Evolutionary conservation across 2,329 filamentous ascomycete species (phyloP).

Genomic region (Arthroderma uncinatum): DNA sequence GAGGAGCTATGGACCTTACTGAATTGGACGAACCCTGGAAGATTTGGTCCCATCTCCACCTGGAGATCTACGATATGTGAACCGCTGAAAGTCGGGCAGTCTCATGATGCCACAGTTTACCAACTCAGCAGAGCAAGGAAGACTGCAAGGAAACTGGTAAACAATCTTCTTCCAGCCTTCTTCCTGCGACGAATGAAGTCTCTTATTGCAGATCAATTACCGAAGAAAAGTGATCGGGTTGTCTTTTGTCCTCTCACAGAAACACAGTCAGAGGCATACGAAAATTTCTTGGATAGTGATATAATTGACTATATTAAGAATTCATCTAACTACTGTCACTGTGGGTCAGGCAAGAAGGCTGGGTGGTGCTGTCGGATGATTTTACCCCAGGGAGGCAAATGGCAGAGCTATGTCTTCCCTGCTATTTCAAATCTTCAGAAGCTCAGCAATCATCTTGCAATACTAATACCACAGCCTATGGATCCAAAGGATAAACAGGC

Average conservation of each 20-base stretch:
- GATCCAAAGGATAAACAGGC: constrained; percentile 62
- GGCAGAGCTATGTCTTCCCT: constrained; percentile 74
- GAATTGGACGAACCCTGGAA: constrained; percentile 89
- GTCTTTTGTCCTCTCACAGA: constrained; percentile 89
- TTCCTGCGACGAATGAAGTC: constrained; percentile 90
- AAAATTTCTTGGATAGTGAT: constrained; percentile 64
- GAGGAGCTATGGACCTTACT: constrained; percentile 92
- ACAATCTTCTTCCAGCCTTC: constrained; percentile 78
- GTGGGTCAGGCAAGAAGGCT: constrained; percentile 55
- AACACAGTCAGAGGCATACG: constrained; percentile 70
- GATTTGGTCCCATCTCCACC: constrained; percentile 53
- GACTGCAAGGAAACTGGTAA: constrained; percentile 71
- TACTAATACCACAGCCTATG: constrained; percentile 59
- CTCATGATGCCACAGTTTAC: constrained; percentile 74
- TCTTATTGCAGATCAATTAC: constrained; percentile 80
- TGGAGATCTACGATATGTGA: constrained; percentile 71
- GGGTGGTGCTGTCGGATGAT: constrained; percentile 69
- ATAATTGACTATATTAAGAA: constrained; percentile 57
- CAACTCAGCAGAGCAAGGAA: constrained; percentile 71
- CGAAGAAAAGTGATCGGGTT: constrained; percentile 86
- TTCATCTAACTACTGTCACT: constrained; percentile 58
- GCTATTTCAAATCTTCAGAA: constrained; percentile 74
- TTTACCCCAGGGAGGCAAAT: constrained; percentile 52
- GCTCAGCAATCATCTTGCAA: constrained; percentile 81
- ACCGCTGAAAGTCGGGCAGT: constrained; percentile 77